Evolutionary conservation across 2,329 filamentous ascomycete genomes (phyloP), one percentile per base, ranked within the genome.

Genomic region (Pseudogymnoascus sp.): DNA sequence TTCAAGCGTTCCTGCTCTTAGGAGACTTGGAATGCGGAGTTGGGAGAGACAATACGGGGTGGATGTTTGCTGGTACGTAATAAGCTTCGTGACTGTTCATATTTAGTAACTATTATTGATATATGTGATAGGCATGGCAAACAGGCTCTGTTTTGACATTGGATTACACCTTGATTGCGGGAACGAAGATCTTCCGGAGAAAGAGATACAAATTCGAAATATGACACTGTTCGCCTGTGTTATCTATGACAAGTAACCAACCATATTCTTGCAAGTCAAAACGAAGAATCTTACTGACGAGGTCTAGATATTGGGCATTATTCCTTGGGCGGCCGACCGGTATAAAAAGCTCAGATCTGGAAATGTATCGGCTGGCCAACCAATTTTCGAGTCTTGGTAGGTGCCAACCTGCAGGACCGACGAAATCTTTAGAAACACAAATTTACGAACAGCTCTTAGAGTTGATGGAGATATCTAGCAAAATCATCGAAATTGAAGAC

Each of bases 401-500:
- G 10, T 75, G 72, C 33, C 66, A 67, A 58, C 72, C 70, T 31
- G 72, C 73, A 19, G 74, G 74, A 2, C 68, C 65, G 4, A 67
- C 71, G 52, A 73, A 72, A 61, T 70, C 68, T 63, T 66, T 70
- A 35, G 73, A 72, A 62, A 73, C 71, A 4, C 72, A 80, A 59
- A 78, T 83, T 19, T 81, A 81, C 66, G 78, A 81, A 65, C 74
- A 81, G 21, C 74, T 83, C 6, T 75, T 82, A 37, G 80, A 82
- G 65, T 72, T 83, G n/a, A 81, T 83, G 80, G 81, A 81, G 64
- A 72, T 83, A 6, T 79, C 80, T 1, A 80, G 80, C 41, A 79
- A 77, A 61, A 81, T 82, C 23, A 78, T 78, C 3, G 80, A 82
- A 65, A 77, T 72, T 2, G 67, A 73, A 29, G 73, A 76, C 62